phyloP scores from a whole-genome alignment of 1,284 basidiomycete genomes.

The Melampsora larici-populina region DNA sequence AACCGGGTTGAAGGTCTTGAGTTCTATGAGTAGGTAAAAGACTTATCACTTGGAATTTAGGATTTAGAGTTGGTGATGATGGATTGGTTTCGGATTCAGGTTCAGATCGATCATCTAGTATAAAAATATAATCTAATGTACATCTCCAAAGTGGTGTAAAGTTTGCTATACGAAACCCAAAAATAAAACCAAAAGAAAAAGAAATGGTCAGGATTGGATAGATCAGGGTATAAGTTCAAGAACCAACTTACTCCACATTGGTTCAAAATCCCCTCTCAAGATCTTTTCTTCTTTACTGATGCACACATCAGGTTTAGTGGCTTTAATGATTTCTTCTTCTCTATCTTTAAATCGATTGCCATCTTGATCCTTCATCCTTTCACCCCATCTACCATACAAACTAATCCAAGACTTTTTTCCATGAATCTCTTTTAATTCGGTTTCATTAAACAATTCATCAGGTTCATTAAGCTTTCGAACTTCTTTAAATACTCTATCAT shows the following conservation, averaged over 20 bases:
- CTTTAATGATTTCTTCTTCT: neutral
- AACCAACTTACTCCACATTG: conserved; percentile 40
- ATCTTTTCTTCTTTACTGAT: neutral
- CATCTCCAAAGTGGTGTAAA: conserved; percentile 42
- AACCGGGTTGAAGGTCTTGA: conserved; percentile 15
- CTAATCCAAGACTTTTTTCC: conserved; percentile 15
- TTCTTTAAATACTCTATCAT: conserved; percentile 44
- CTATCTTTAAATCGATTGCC: conserved; percentile 34
- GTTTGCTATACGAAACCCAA: conserved; percentile 11
- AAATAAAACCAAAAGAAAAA: neutral
- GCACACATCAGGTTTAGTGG: neutral
- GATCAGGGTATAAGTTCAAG: neutral
- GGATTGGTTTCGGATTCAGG: neutral
- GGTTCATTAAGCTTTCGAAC: neutral
- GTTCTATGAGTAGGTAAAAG: conserved; percentile 37
- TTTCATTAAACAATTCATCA: conserved; percentile 25
- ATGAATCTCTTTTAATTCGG: neutral
- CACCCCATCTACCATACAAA: conserved; percentile 27
- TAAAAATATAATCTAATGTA: conserved; percentile 41
- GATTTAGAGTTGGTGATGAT: neutral
- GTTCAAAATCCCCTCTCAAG: conserved; percentile 17
- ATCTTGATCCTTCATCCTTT: conserved; percentile 16
- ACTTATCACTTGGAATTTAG: conserved; percentile 1
- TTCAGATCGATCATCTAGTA: neutral
- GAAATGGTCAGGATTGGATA: neutral